Percentiles rank a stretch among this genome's conserved stretches.
Conservation (phyloP, 257 asterid genomes). For the Solanum neorickii region DNA sequence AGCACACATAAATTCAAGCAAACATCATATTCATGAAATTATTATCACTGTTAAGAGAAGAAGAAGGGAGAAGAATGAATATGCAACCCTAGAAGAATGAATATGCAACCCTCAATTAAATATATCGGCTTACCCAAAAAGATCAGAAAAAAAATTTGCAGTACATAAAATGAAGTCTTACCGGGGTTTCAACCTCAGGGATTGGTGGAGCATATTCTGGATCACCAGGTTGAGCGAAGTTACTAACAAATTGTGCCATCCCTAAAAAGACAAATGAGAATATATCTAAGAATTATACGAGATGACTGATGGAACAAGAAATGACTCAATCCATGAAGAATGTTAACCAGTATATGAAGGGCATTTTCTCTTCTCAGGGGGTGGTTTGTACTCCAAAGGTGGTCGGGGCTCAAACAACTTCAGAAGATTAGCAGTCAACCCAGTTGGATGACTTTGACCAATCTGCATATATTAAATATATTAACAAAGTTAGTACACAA, state of each 20-base stretch:
- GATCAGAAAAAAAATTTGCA: neutral
- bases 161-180: conserved; percentile 21
- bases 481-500: neutral
- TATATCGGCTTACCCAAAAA: neutral
- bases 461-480: conserved; percentile 34
- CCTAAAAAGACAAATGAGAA: conserved; percentile 29
- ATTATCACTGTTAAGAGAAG: neutral
- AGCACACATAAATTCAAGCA: neutral
- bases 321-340: neutral
- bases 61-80: neutral
- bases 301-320: neutral
- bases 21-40: neutral
- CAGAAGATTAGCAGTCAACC: conserved; percentile 72
- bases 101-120: neutral
- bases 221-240: conserved; percentile 81
- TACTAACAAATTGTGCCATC: conserved; percentile 63
- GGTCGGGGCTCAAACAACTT: conserved; percentile 93
- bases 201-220: conserved; percentile 82
- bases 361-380: conserved; percentile 90
- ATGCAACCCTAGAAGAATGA: neutral
- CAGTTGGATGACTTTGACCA: conserved; percentile 97
- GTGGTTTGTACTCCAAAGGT: conserved; percentile 89
- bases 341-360: conserved; percentile 67
- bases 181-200: conserved; percentile 84
- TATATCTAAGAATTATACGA: neutral